Evolutionary conservation across 352 stramenopile genomes (phyloP).

Genomic region (Phytophthora chlamydospora): DNA sequence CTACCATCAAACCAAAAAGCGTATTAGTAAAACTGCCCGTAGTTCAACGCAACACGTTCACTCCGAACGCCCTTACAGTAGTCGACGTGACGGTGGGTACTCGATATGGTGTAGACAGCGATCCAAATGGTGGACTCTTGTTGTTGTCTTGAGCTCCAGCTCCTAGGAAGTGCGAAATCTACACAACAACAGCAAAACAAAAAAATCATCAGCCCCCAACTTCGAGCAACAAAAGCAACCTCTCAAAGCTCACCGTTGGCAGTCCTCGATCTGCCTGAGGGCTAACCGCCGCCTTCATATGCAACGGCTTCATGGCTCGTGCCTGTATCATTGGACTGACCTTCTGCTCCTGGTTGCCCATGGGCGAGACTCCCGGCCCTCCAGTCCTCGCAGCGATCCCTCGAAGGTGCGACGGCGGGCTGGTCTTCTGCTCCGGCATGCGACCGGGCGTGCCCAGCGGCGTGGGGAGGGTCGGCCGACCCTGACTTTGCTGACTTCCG

Average conservation of each 20-base stretch:
- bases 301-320: slow-evolving; percentile 30
- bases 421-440: slow-evolving; percentile 21
- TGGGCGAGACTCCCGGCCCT: slow-evolving; percentile 8
- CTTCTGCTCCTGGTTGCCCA: slow-evolving; percentile 39
- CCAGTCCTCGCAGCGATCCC: slow-evolving; percentile 1
- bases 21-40: background rate
- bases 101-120: slow-evolving; percentile 29
- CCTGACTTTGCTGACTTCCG: slow-evolving; percentile 10
- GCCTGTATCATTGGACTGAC: slow-evolving; percentile 30
- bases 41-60: background rate
- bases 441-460: slow-evolving; percentile 9
- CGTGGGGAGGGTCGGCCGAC: slow-evolving; percentile 7
- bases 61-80: slow-evolving; percentile 18
- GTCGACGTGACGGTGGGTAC: slow-evolving; percentile 6
- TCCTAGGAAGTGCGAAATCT: slow-evolving; percentile 35
- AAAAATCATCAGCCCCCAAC: background rate
- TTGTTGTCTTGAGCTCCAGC: slow-evolving; percentile 22
- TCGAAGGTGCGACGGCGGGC: slow-evolving; percentile 12
- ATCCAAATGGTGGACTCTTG: slow-evolving; percentile 17
- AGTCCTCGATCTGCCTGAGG: slow-evolving; percentile 15
- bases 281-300: slow-evolving; percentile 19
- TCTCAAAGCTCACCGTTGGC: slow-evolving; percentile 33
- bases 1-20: slow-evolving; percentile 7
- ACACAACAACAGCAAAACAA: slow-evolving; percentile 1
- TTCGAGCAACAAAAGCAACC: no score